A percentile compares a stretch with the other conserved stretches of the same genome.
Evolutionary conservation across 129 eudicot species (phyloP).

Genomic region (Chrysanthemum lavandulifolium): DNA sequence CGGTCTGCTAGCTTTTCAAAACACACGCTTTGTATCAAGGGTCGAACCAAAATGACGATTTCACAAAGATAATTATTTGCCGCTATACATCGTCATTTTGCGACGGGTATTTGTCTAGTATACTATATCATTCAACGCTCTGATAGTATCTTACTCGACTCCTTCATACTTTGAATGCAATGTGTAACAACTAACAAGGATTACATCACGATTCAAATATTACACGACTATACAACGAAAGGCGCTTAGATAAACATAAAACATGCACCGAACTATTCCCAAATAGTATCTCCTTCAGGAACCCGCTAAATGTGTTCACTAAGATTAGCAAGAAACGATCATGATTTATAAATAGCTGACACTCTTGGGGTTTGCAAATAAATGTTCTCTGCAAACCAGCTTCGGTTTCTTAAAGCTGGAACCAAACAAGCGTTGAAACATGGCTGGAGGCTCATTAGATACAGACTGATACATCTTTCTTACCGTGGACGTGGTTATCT

Average conservation of each 20-base stretch:
- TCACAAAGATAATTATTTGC: too few relatives aligned
- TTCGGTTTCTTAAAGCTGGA: constrained; percentile 40
- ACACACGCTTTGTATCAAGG: too few relatives aligned
- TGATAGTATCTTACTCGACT: too few relatives aligned
- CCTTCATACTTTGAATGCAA: too few relatives aligned
- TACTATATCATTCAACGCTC: too few relatives aligned
- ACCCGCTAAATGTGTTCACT: not conserved
- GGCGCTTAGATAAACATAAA: not conserved
- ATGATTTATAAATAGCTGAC: constrained; percentile 24
- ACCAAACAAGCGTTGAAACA: constrained; percentile 49
- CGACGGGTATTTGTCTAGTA: too few relatives aligned
- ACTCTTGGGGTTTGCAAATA: constrained; percentile 63
- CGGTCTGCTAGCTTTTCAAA: too few relatives aligned
- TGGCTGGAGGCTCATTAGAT: constrained; percentile 50
- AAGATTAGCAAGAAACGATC: not conserved
- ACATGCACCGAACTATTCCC: not conserved
- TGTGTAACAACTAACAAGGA: not conserved
- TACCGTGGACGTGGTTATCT: constrained; percentile 52
- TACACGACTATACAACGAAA: not conserved
- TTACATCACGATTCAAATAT: not conserved
- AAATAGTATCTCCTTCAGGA: too few relatives aligned
- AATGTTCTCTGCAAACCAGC: constrained; percentile 51
- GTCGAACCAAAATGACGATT: too few relatives aligned
- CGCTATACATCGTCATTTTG: too few relatives aligned
- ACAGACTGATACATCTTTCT: constrained; percentile 62